Percentiles rank a stretch among this genome's conserved stretches.
phyloP scores from a whole-genome alignment of 1,284 basidiomycete genomes.

The Ceratobasidium sp. region DNA sequence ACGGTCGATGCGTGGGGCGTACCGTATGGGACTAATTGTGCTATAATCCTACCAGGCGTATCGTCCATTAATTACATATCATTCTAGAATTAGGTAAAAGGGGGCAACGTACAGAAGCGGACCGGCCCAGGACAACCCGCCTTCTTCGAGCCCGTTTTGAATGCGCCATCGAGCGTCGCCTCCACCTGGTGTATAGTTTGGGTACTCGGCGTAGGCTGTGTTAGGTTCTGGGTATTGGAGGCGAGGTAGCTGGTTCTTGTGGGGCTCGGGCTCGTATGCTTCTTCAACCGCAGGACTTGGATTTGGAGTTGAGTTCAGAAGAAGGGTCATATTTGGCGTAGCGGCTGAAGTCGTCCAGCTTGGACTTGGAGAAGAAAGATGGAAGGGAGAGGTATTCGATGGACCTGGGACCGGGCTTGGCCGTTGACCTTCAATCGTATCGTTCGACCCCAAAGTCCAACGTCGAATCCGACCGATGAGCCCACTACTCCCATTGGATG shows the following conservation, averaged over 20 bases:
- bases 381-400: neutral
- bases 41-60: slow-evolving; percentile 79
- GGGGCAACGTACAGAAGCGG: slow-evolving; percentile 69
- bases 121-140: slow-evolving; percentile 79
- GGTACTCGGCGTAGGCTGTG: slow-evolving; percentile 70
- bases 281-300: neutral
- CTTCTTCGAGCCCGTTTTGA: slow-evolving; percentile 67
- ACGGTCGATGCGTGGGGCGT: slow-evolving; percentile 52
- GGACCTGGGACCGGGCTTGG: neutral
- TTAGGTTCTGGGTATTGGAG: slow-evolving; percentile 71
- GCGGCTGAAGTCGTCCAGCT: slow-evolving; percentile 22
- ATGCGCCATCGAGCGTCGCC: slow-evolving; percentile 73
- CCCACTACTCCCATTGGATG: slow-evolving; percentile 14
- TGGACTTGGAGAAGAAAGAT: neutral
- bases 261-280: neutral
- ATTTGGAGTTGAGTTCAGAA: slow-evolving; percentile 19
- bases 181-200: slow-evolving; percentile 77
- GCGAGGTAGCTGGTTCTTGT: slow-evolving; percentile 6
- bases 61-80: too few species aligned
- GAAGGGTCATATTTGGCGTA: slow-evolving; percentile 13
- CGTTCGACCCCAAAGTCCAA: slow-evolving; percentile 19
- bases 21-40: slow-evolving; percentile 69
- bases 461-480: slow-evolving; percentile 19
- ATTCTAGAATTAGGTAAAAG: slow-evolving; percentile 30
- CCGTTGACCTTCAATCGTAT: neutral